Base-by-base conservation (phyloP, 495 filamentous ascomycete genomes). In the Penicillium dipodomyicola region DNA sequence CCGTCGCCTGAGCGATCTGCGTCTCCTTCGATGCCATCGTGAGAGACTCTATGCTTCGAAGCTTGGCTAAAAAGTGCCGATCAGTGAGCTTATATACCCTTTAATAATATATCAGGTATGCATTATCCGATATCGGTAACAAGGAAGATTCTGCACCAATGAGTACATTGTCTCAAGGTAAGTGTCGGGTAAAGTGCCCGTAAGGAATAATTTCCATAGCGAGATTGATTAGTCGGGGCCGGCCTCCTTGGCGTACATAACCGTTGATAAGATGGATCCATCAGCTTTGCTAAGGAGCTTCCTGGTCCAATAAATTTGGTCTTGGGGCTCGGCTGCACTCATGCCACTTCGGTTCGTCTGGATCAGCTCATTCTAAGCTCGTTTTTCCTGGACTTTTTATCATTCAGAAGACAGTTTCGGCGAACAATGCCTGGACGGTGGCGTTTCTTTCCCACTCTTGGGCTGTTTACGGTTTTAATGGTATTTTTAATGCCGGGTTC, bases 41-140 rank as follows among this genome's bases (percentile, higher is more conserved):
- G 45, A 48, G 19, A 27, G 15, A 17, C 10, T 48, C 3, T 27
- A 25, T 14, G 25, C 8, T 32, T 30, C 4, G 15, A n/a, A 30
- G 9, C n/a, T 27, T 32, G 45, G 27, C 27, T 48, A 11, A 14
- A 12, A 32, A 19, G 14, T 8, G 27, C 45, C 27, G 45, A 48
- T 48, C 45, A 48, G 15, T 39, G 35, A 0, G 35, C 5, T 39
- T 47, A 48, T 48, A 48, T 30, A 29, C 11, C 27, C 27, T n/a
- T n/a, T 29, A 25, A 3, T 2, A 6, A 6, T 32, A 17, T 32
- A 17, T 3, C 45, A n/a, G 35, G 3, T 22, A 7, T 48, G 14
- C 6, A n/a, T 30, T 29, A 33, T 8, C 45, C 45, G 45, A 48
- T 33, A 48, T 48, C 45, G 45, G 45, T 32, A 48, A 32, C 4